A percentile compares a stretch with the other conserved stretches of the same genome.
Evolutionary conservation across 352 stramenopile genomes (phyloP).

Genomic region (Globisporangium splendens): DNA sequence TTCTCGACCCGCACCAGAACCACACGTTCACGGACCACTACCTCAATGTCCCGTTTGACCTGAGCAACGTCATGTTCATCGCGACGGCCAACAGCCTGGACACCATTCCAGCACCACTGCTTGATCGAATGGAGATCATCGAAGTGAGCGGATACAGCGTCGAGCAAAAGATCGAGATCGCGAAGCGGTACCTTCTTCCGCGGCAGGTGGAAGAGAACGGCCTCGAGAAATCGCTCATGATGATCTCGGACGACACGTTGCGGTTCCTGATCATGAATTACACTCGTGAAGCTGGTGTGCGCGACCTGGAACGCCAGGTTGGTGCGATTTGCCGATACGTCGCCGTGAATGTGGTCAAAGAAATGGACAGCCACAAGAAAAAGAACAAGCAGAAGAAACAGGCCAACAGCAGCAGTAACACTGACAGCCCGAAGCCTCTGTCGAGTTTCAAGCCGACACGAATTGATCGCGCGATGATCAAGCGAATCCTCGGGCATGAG

Average conservation of each 20-base stretch:
- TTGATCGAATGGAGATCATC: slow-evolving; percentile 86
- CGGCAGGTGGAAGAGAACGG: slow-evolving; percentile 78
- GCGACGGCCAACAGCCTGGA: slow-evolving; percentile 84
- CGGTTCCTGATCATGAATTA: slow-evolving; percentile 75
- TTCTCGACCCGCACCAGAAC: slow-evolving; percentile 87
- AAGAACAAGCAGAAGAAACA: slow-evolving; percentile 18
- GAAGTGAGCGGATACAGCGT: slow-evolving; percentile 79
- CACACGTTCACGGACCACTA: slow-evolving; percentile 87
- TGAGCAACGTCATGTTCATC: slow-evolving; percentile 83
- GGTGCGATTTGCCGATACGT: slow-evolving; percentile 71
- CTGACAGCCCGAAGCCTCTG: slow-evolving; percentile 11
- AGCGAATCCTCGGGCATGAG: slow-evolving; percentile 60
- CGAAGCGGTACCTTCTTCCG: slow-evolving; percentile 68
- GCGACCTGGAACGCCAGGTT: slow-evolving; percentile 79
- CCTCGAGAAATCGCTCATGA: slow-evolving; percentile 39
- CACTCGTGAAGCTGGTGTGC: slow-evolving; percentile 85
- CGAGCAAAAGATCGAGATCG: slow-evolving; percentile 83
- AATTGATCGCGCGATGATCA: slow-evolving; percentile 50
- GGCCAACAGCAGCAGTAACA: slow-evolving; percentile 8
- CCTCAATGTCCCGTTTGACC: slow-evolving; percentile 82
- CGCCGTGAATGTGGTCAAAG: slow-evolving; percentile 62
- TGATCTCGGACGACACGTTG: slow-evolving; percentile 57
- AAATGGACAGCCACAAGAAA: slow-evolving; percentile 26
- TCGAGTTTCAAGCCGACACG: slow-evolving; percentile 31
- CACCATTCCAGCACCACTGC: slow-evolving; percentile 68